Evolutionary conservation across 257 asterid genomes (phyloP), one percentile per base, ranked within the genome.

Genomic region (Phtheirospermum japonicum): DNA sequence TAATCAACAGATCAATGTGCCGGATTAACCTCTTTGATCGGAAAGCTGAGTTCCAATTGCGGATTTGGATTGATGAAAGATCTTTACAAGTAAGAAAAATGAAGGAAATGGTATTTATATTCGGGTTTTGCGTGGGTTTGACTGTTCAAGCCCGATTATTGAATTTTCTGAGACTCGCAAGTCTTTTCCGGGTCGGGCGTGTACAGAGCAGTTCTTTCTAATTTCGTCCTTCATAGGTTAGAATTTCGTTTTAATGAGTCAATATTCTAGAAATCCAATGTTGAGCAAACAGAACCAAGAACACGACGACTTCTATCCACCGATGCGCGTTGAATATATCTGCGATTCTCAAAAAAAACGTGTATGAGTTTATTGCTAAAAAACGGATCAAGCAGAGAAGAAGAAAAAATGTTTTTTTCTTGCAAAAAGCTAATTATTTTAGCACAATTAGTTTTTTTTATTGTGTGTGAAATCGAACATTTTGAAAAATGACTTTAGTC

Each of bases 51-150:
- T 50, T 66, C 64, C 58, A 57, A 66, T 75, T 28, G 69, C 13
- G 48, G 56, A 63, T 50, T 71, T 14, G 73, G 57, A 50, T 7
- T 57, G 69, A 69, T 46, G 28, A 57, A 61, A 46, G 7, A 28
- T 40, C 59, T 45, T 43, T 8, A 13, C 28, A 17, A 18, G 40
- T 9, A 8, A 33, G 26, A 64, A 48, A 66, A 11, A 14, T 20
- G 45, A 59, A 23, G 37, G 60, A 51, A 23, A 39, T 45, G 59
- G 59, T 39, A 49, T 36, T 19, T 62, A 58, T 43, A 50, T 57
- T 56, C 77, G 74, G 77, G 72, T 71, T 67, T 70, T 55, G 69
- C 68, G 74, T 68, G 77, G 57, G 68, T 75, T 73, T 71, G 80
- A 75, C 80, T 63, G 71, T 66, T 61, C 39, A 18, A 57, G 53